phyloP scores from a whole-genome alignment of 2,329 filamentous ascomycete genomes.

The Rugonectria rugulosa region DNA sequence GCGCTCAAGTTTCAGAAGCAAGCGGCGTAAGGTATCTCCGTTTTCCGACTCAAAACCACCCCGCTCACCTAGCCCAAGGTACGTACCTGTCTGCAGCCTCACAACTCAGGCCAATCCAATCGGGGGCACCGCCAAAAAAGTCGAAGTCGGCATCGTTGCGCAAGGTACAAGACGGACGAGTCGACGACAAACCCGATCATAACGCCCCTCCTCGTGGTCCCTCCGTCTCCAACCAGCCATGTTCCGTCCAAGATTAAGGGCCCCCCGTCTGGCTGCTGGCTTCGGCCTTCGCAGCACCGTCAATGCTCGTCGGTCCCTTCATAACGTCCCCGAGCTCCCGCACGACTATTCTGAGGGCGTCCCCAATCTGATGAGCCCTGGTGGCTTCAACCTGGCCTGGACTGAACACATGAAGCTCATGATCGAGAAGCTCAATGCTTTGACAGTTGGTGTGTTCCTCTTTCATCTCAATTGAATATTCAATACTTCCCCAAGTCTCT shows the following conservation, averaged over 20 bases:
- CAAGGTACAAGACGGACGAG: slow-evolving; percentile 8
- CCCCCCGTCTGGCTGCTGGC: slow-evolving; percentile 53
- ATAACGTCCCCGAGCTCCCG: slow-evolving; percentile 55
- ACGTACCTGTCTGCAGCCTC: slow-evolving; percentile 16
- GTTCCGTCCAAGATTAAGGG: slow-evolving; percentile 63
- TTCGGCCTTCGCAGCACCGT: slow-evolving; percentile 45
- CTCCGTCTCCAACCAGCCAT: slow-evolving; percentile 42
- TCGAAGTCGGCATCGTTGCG: slow-evolving; percentile 19
- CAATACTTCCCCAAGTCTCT: slow-evolving; percentile 12
- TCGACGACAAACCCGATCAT: slow-evolving; percentile 6
- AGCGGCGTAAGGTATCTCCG: slow-evolving; percentile 22
- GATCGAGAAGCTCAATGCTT: slow-evolving; percentile 76
- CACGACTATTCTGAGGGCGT: slow-evolving; percentile 63
- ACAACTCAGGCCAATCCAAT: slow-evolving; percentile 18
- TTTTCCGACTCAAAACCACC: neutral
- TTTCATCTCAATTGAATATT: neutral
- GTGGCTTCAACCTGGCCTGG: slow-evolving; percentile 80
- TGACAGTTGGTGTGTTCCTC: slow-evolving; percentile 70
- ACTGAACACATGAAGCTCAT: slow-evolving; percentile 80
- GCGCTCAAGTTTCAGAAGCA: neutral
- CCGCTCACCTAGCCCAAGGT: neutral
- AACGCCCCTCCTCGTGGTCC: slow-evolving; percentile 6
- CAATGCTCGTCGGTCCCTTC: slow-evolving; percentile 51
- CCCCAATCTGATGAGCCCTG: slow-evolving; percentile 72
- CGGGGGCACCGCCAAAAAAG: slow-evolving; percentile 18